A percentile compares a stretch with the other conserved stretches of the same genome.
Evolutionary conservation across 306 rosid species (phyloP).

Genomic region (Prunus dulcis): DNA sequence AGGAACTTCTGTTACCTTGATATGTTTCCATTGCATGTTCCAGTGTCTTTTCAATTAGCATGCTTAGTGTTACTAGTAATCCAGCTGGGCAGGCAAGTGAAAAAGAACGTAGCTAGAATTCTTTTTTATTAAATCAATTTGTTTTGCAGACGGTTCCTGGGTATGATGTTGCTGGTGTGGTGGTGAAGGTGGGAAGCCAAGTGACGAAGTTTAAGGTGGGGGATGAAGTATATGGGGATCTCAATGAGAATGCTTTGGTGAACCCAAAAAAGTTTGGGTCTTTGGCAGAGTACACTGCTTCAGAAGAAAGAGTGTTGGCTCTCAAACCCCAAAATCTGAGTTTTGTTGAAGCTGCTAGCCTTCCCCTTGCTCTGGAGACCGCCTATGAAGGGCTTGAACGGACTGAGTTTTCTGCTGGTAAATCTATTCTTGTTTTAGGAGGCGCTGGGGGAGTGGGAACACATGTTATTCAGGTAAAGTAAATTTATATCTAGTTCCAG

Average conservation of each 20-base stretch:
- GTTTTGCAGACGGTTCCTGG: constrained; percentile 48
- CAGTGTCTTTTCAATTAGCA: too few species aligned
- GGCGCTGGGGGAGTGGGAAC: constrained; percentile 83
- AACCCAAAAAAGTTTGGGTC: constrained; percentile 44
- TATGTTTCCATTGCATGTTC: too few species aligned
- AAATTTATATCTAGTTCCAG: background rate
- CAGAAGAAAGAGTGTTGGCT: constrained; percentile 58
- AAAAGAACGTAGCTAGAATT: too few species aligned
- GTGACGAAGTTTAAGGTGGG: constrained; percentile 64
- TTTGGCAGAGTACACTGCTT: constrained; percentile 68
- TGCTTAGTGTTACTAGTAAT: background rate
- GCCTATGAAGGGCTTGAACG: constrained; percentile 67
- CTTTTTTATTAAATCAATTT: background rate
- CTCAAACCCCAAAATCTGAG: constrained; percentile 60
- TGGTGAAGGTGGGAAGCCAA: constrained; percentile 56
- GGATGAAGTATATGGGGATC: constrained; percentile 67
- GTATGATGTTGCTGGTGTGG: constrained; percentile 68
- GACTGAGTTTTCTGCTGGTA: constrained; percentile 37
- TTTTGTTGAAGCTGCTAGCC: constrained; percentile 74
- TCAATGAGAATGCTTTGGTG: constrained; percentile 36
- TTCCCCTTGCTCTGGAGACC: constrained; percentile 62
- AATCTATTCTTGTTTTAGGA: constrained; percentile 68
- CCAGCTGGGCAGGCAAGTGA: too few species aligned
- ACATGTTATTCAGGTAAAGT: constrained; percentile 49
- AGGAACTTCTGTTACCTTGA: background rate